Evolutionary conservation across 257 asterid species (phyloP), one percentile per base, ranked within the genome.

Genomic region (Nicotiana paniculata): DNA sequence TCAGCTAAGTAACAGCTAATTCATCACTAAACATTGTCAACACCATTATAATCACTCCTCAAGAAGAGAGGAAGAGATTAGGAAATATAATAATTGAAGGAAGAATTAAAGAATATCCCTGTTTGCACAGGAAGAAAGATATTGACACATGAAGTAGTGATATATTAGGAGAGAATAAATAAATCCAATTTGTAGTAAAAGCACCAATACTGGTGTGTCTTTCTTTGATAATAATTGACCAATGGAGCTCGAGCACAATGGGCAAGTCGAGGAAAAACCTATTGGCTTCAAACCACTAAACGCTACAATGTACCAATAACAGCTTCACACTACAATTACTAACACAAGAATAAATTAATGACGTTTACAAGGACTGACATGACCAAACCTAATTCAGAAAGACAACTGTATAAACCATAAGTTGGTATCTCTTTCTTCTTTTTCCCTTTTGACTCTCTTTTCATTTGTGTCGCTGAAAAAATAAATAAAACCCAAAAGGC

Each of bases 311-410:
- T 70, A 48, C 78, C 55, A 78, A 84, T 69, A 64, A 79, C 59
- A 86, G 77, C 82, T 79, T 84, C 92, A 88, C 92, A 86, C 91
- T 87, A 85, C 30, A 83, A 80, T 83, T 86, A 86, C 91, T 63
- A 87, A 88, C 90, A 90, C 88, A 89, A 92, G 90, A 92, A 92
- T 92, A 90, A 93, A 92, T 89, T 89, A 87, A 65, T 86, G 62
- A 82, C 48, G 81, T 84, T 81, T 79, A 77, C 82, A 81, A 69
- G 26, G 84, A 85, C 89, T 77, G 17, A 68, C 83, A 81, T 57
- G 63, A 65, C 83, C 84, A 83, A 82, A 77, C 80, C 89, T 86
- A 80, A 80, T 53, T 85, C 62, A 67, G 61, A 68, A 81, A 82
- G 39, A 84, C 86, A 77, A 85, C 87, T 79, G 79, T 79, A 79